phyloP scores from a whole-genome alignment of 2,329 filamentous ascomycete genomes.

The Fusarium mangiferae region DNA sequence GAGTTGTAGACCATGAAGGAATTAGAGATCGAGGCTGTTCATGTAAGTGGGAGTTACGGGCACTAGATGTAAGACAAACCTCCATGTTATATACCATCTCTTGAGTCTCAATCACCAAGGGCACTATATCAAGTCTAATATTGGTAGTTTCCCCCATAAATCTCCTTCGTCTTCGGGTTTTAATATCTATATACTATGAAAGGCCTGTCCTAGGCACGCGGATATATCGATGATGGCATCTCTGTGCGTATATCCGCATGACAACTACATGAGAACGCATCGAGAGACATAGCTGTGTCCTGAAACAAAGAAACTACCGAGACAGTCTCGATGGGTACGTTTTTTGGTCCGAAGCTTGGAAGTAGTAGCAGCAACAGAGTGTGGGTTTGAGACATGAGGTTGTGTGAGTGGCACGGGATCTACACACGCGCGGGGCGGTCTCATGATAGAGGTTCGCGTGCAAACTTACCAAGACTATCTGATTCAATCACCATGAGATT shows the following conservation, averaged over 20 bases:
- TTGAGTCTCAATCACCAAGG: neutral
- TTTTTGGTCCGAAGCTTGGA: too few species aligned
- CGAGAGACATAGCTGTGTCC: neutral
- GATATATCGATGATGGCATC: neutral
- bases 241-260: neutral
- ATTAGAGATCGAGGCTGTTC: constrained; percentile 45
- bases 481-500: rapidly evolving
- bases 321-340: neutral
- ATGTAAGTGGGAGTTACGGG: neutral
- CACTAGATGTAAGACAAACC: constrained; percentile 3
- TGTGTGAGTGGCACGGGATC: constrained; percentile 29
- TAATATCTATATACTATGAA: neutral
- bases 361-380: neutral
- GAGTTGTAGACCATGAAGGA: constrained; percentile 56
- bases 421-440: constrained; percentile 5
- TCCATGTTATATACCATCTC: constrained; percentile 6
- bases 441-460: constrained; percentile 22
- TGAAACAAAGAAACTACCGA: neutral
- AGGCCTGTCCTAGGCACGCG: neutral
- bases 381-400: constrained; percentile 6
- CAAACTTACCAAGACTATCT: neutral
- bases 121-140: neutral
- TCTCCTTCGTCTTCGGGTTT: neutral
- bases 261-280: constrained; percentile 15
- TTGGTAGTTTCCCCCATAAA: neutral